Percentiles rank a stretch among this genome's conserved stretches.
Conservation (phyloP, 306 rosid species). For the Cucumis cinereus region DNA sequence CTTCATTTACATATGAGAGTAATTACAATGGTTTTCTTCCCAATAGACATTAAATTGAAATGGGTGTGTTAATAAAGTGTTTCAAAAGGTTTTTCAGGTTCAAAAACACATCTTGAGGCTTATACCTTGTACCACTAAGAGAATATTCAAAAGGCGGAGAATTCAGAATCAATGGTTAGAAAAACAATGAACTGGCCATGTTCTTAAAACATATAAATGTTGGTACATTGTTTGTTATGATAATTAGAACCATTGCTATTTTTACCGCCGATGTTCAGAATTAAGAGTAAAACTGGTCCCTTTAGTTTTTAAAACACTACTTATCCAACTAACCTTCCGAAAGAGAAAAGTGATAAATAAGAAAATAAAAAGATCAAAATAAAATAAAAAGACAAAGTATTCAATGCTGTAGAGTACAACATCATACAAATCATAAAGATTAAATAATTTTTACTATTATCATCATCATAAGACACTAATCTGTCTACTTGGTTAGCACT, state of each 20-base stretch:
- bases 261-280: background rate
- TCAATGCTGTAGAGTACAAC: background rate
- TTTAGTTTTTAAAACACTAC: background rate
- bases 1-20: background rate
- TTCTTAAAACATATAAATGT: background rate
- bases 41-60: background rate
- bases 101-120: background rate
- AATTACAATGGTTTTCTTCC: background rate
- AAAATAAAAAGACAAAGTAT: background rate
- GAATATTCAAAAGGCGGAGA: background rate
- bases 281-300: background rate
- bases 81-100: background rate
- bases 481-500: background rate
- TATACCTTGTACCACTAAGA: background rate
- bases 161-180: background rate
- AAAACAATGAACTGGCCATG: background rate
- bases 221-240: background rate
- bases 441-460: background rate
- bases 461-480: slow-evolving; percentile 3
- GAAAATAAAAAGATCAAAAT: background rate
- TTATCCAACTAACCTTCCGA: background rate
- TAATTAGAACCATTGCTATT: background rate
- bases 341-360: background rate
- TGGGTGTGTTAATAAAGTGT: background rate
- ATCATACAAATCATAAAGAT: background rate